Base-by-base conservation (phyloP, 1,284 basidiomycete species). In the Rhizoctonia solani region DNA sequence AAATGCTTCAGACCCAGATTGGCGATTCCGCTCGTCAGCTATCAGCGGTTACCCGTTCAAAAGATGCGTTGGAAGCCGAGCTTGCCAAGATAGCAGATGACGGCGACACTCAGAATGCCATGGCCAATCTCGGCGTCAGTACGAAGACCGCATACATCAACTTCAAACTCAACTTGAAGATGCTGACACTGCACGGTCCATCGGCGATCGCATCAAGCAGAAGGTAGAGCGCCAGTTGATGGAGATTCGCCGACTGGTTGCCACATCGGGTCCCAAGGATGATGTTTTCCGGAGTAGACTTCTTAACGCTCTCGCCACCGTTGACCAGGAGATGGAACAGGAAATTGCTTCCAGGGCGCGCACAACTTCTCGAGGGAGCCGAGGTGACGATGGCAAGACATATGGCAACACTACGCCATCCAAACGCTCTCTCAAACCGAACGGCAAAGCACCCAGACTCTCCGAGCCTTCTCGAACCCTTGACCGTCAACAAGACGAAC, bases 161-260 rank as follows among this genome's bases (percentile, higher is more conserved):
- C 80, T 93, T 1, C 87, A 92, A 73, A 78, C 80, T 23, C 84
- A 88, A 70, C 78, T 91, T 9, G 81, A 83, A 59, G 85, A 87
- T 44, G 78, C 82, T 3, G 82, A 86, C 67, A 77, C 79, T 25
- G 81, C 84, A 0, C 80, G 81, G 67, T 74, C 78, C 0, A 83
- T 82, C 21, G 82, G 83, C 3, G 75, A 82, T 4, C 81, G 80
- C 68, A 86, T 89, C 73, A 84, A 82, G 71, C 83, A 85, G 47
- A 85, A 82, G 54, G 82, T 90, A 25, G 85, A 87, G 70, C 82
- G 81, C 23, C 88, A 90, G 67, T 87, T 89, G 72, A 82, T 82
- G 23, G 88, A 90, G 72, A 83, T 90, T 47, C 85, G 88, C 4
- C 79, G 84, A 16, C 77, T 90, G 13, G 83, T 90, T 67, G 80